Evolutionary conservation across 2,329 filamentous ascomycete species (phyloP).

Genomic region (Diaporthe amygdali): DNA sequence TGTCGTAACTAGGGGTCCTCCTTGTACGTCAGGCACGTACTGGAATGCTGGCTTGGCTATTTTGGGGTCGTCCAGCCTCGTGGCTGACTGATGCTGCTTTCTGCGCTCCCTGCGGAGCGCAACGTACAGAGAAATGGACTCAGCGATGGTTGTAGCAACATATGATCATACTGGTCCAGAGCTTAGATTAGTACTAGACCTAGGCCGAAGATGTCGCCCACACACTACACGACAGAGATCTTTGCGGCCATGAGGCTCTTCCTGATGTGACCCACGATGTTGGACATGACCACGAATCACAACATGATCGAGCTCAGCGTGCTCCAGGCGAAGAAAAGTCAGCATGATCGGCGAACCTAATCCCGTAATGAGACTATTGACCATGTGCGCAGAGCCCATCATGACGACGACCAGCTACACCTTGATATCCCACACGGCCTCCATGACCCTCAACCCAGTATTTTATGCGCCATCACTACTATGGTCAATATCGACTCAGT

Average conservation of each 20-base stretch:
- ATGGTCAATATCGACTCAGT: too few relatives aligned
- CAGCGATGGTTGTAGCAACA: constrained; percentile 60
- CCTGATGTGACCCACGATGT: constrained; percentile 78
- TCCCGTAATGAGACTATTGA: too few relatives aligned
- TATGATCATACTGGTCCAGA: constrained; percentile 67
- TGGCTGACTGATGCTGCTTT: constrained; percentile 42
- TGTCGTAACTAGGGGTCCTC: constrained; percentile 72
- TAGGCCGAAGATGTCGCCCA: constrained; percentile 80
- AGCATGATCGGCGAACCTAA: too few relatives aligned
- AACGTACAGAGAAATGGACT: constrained; percentile 60
- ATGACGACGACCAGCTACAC: background rate
- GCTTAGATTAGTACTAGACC: constrained; percentile 18
- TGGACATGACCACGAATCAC: constrained; percentile 62
- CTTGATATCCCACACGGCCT: constrained; percentile 1
- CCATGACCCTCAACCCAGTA: background rate
- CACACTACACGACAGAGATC: constrained; percentile 77
- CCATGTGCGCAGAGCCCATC: too few relatives aligned
- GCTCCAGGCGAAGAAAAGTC: too few relatives aligned
- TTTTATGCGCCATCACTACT: too few relatives aligned
- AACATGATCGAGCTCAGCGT: constrained; percentile 34
- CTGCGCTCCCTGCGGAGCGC: constrained; percentile 65
- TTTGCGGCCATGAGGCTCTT: constrained; percentile 78
- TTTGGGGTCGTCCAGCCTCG: constrained; percentile 63
- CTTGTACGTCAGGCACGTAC: constrained; percentile 69
- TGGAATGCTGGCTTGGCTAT: constrained; percentile 69